Base-by-base conservation (phyloP, 768 basidiomycete species). In the Leccinum disarticulatum region DNA sequence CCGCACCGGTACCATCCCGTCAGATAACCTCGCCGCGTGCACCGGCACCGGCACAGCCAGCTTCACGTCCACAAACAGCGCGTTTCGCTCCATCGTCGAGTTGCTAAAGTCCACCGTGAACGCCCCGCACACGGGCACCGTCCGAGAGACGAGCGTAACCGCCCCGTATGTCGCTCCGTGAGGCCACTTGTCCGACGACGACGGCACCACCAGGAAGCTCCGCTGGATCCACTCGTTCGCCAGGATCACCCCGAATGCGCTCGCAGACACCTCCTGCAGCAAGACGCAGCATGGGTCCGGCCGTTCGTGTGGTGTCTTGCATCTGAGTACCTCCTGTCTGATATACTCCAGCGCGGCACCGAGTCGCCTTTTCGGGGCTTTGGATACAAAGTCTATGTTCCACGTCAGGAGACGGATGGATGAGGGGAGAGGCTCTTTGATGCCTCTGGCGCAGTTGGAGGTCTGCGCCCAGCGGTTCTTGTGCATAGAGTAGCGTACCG, bases 81-180 rank as follows among this genome's bases (percentile, higher is more conserved):
- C 88, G 56, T 81, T 79, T 43, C 88, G 80, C 25, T 73, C 64
- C 81, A 83, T 82, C 6, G 36, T 58, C 19, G 87, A 81, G 66
- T 72, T 71, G 46, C 77, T 79, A 64, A 83, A 90, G 51, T 80
- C 78, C 55, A 90, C 70, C 55, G 81, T 79, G 33, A 80, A 76
- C 31, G 81, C 76, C 49, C 76, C 74, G 41, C 74, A 74, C 4
- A 90, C 76, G 0, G 80, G 78, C 15, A 88, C 70, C 53, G 77
- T 78, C 47, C 82, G 78, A 63, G 87, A 81, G 41, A 91, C 78
- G 25, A 92, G 81, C 36, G 88, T 91, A 52, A 89, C 83, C 59
- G 80, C 85, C n/a, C 90, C 90, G 67, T 88, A 90, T 6, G 22
- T 35, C 13, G 79, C 77, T 2, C 63, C 60, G 13, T 69, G 65